Evolutionary conservation across 441 rosid species (phyloP).

Genomic region (Capsella rubella): DNA sequence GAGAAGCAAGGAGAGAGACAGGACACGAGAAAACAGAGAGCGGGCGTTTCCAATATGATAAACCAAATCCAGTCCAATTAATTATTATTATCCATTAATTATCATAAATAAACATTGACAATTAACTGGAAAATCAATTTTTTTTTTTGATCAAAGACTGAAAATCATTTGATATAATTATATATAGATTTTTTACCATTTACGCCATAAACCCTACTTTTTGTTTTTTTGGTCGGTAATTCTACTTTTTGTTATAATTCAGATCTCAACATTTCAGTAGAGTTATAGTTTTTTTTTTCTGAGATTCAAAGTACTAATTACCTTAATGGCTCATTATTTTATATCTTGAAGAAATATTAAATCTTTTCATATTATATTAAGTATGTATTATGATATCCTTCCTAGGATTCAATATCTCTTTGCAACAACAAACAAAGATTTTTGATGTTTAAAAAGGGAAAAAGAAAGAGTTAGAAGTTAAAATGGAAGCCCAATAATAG

Average conservation of each 20-base stretch:
- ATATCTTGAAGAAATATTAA: too few relatives aligned
- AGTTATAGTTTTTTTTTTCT: not conserved
- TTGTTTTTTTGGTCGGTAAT: too few relatives aligned
- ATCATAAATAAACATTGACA: not conserved
- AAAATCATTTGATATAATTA: too few relatives aligned
- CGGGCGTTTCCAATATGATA: constrained; percentile 37
- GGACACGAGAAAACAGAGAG: constrained; percentile 28
- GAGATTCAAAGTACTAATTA: not conserved
- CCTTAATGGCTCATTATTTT: too few relatives aligned
- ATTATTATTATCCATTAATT: not conserved
- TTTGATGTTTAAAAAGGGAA: too few relatives aligned
- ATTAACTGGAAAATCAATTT: not conserved
- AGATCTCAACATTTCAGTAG: constrained; percentile 2
- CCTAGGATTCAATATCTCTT: not conserved
- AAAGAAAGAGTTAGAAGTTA: too few relatives aligned
- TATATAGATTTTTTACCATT: too few relatives aligned
- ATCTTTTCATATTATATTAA: not conserved
- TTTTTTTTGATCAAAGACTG: too few relatives aligned
- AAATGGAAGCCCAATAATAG: too few relatives aligned
- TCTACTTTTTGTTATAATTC: too few relatives aligned
- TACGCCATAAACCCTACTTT: too few relatives aligned
- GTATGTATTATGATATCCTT: not conserved
- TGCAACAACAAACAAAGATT: not conserved
- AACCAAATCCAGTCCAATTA: constrained; percentile 29
- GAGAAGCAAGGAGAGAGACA: not conserved